Conservation (phyloP, 768 basidiomycete species). For the Lactarius deliciosus region DNA sequence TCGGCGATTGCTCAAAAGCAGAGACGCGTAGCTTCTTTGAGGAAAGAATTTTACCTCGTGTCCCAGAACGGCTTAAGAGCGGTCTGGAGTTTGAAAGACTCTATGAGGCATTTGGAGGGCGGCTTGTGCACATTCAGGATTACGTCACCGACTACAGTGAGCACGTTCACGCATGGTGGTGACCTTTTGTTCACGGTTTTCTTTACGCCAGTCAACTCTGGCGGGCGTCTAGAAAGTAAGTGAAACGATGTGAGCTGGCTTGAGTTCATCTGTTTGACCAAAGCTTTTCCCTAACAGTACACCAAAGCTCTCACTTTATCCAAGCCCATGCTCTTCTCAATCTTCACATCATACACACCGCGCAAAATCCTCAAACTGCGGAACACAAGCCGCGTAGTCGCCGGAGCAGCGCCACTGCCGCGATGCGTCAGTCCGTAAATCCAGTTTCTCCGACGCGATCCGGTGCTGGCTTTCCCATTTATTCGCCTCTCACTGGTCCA, state of each 20-base stretch:
- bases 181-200: neutral
- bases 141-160: slow-evolving; percentile 72
- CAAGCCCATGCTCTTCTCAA: slow-evolving; percentile 84
- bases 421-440: slow-evolving; percentile 31
- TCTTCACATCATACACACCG: slow-evolving; percentile 83
- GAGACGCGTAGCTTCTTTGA: slow-evolving; percentile 68
- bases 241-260: slow-evolving; percentile 15
- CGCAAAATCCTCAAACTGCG: slow-evolving; percentile 48
- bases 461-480: slow-evolving; percentile 39
- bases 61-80: slow-evolving; percentile 60
- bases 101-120: slow-evolving; percentile 81
- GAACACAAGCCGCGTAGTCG: slow-evolving; percentile 33
- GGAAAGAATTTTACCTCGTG: slow-evolving; percentile 60
- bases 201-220: slow-evolving; percentile 59
- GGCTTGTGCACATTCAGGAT: slow-evolving; percentile 80
- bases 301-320: slow-evolving; percentile 78
- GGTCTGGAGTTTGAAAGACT: slow-evolving; percentile 68
- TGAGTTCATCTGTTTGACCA: neutral
- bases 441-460: slow-evolving; percentile 30
- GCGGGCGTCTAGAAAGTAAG: slow-evolving; percentile 71
- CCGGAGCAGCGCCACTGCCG: slow-evolving; percentile 31
- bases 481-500: slow-evolving; percentile 37
- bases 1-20: slow-evolving; percentile 74
- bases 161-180: slow-evolving; percentile 26
- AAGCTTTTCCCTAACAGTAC: slow-evolving; percentile 45